These are phyloP conservation scores for Torulaspora indica DNA, from an alignment of 805 yeast genomes.

Conservation along the genomic window DNA sequence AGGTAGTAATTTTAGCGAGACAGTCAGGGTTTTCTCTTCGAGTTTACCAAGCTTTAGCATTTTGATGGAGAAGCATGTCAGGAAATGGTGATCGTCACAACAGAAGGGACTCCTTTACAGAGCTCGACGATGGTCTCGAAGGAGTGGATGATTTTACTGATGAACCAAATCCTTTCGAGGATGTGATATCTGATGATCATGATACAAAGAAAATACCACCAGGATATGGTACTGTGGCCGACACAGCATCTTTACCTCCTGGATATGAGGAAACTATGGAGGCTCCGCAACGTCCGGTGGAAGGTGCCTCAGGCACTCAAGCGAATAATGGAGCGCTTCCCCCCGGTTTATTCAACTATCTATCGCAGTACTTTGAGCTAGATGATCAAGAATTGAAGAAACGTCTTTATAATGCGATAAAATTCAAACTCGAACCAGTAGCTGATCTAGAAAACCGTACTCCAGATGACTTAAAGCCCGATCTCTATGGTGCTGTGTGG, in stretches of 20 bases:
- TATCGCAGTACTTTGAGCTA: conserved; percentile 26
- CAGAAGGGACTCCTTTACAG: conserved; percentile 9
- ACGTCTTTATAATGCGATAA: conserved; percentile 12
- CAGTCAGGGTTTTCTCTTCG: too few relatives aligned
- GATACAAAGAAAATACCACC: conserved; percentile 1
- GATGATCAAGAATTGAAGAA: conserved; percentile 15
- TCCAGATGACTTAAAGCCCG: conserved; percentile 39
- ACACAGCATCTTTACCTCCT: conserved; percentile 11
- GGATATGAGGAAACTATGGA: conserved; percentile 8
- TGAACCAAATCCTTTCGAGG: conserved; percentile 22
- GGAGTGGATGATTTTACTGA: conserved; percentile 29
- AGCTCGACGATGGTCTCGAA: conserved; percentile 26
- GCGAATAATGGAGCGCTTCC: conserved; percentile 11
- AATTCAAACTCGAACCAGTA: conserved; percentile 6
- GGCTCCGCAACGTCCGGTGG: background rate
- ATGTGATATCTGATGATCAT: conserved; percentile 4
- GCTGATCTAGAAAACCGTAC: conserved; percentile 30
- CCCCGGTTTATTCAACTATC: conserved; percentile 28
- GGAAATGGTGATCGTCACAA: background rate
- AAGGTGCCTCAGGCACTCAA: conserved; percentile 1
- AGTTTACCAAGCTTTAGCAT: too few relatives aligned
- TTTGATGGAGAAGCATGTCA: background rate
- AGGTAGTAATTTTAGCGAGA: background rate
- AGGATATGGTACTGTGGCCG: background rate
- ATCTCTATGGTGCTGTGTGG: conserved; percentile 89